Base-by-base conservation (phyloP, 331 rosid genomes). In the Dryas integrifolia region DNA sequence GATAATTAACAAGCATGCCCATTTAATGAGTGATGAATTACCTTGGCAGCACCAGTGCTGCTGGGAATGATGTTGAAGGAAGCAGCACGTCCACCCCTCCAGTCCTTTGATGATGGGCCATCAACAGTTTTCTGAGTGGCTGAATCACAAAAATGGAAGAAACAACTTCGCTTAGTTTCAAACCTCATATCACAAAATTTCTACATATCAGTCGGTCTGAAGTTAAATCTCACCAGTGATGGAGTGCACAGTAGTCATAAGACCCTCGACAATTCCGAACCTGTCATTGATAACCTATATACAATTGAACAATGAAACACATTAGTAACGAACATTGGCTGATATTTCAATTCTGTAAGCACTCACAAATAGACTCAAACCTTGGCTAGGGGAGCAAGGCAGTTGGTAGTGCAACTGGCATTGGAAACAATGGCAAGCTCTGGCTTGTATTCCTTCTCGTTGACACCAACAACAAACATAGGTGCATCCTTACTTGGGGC, bases 71-170 rank as follows among this genome's bases (percentile, higher is more conserved):
- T 91, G 72, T 91, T 91, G 85, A 89, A 89, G 79, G 97, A 91
- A 53, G 97, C 96, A 70, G 97, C 97, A 71, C 97, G 88, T 85
- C 97, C 97, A 72, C 97, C 97, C 68, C 97, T 91, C 97, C 97
- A 91, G 80, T 91, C 97, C 88, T 91, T 91, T 78, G 38, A 70
- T 81, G 97, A 91, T 66, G 97, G 97, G 9, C 97, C 97, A 82
- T 91, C 97, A 72, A 91, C 97, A 53, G 97, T 91, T 83, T 91
- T 91, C 84, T 91, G 97, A 10, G 92, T 85, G 62, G 97, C 97
- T 91, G 82, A 59, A 76, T 66, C 48, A 80, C 51, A 70, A 74
- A 18, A 38, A 9, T 7, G 65, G 5, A 38, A 18, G 11, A 51
- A 13, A 4, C 18, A 69, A 30, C 49, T 40, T 49, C 11, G 63